Evolutionary conservation across 2,329 filamentous ascomycete species (phyloP).

Genomic region (Aspergillus sp.): DNA sequence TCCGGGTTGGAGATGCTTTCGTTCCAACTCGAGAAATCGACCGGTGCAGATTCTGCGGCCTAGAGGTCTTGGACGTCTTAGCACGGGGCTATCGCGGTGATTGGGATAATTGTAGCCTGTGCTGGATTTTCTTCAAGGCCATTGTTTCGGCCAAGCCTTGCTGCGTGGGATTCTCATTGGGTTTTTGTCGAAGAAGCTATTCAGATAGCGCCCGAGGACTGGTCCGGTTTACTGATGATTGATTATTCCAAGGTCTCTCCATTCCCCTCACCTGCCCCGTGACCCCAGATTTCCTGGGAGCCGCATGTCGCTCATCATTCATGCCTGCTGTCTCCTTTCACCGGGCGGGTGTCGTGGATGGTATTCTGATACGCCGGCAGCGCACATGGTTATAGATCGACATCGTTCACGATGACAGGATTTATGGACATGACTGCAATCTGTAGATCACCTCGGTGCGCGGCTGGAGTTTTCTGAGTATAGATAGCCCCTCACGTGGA

Average conservation of each 20-base stretch:
- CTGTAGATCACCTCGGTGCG: no score
- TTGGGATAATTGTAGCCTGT: background rate
- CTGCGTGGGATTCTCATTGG: background rate
- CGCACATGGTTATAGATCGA: no score
- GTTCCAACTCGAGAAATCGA: background rate
- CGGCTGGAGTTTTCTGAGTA: no score
- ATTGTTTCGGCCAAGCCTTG: background rate
- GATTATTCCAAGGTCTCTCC: background rate
- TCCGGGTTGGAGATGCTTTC: background rate
- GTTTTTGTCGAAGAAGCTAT: background rate
- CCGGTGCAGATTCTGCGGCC: background rate
- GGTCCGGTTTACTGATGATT: background rate
- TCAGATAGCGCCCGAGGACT: background rate
- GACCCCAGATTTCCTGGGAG: background rate
- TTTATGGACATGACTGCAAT: no score
- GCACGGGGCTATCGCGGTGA: background rate
- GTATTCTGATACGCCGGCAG: no score
- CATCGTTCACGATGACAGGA: no score
- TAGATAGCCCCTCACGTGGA: no score
- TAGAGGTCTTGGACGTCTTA: background rate
- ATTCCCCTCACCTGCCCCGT: background rate
- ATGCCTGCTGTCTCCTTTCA: background rate
- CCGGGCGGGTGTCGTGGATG: no score
- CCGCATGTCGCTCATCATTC: background rate
- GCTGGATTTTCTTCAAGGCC: background rate